Percentiles rank a stretch among this genome's conserved stretches.
phyloP scores from a whole-genome alignment of 768 basidiomycete species.

The Naganishia friedmannii region DNA sequence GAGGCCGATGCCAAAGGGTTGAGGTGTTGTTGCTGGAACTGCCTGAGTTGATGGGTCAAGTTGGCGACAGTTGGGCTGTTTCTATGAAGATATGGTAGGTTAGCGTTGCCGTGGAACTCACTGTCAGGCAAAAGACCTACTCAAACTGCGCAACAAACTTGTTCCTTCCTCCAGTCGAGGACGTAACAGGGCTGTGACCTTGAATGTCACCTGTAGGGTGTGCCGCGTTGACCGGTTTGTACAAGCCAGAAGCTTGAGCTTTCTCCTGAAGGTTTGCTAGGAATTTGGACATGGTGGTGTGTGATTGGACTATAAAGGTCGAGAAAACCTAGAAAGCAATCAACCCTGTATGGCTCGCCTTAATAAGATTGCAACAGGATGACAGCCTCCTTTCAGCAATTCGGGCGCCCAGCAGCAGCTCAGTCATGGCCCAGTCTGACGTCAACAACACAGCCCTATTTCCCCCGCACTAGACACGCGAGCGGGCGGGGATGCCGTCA shows the following conservation, averaged over 20 bases:
- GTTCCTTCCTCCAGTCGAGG: slow-evolving; percentile 16
- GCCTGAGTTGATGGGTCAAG: slow-evolving; percentile 26
- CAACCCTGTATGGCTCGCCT: too few relatives aligned
- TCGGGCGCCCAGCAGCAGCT: too few relatives aligned
- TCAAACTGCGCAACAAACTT: slow-evolving; percentile 24
- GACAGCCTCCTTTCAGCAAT: too few relatives aligned
- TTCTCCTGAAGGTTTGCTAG: slow-evolving; percentile 25
- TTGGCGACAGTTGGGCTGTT: slow-evolving; percentile 27
- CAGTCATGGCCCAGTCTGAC: not conserved
- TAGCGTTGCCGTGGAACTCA: too few relatives aligned
- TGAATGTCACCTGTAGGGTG: slow-evolving; percentile 12
- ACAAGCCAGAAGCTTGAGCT: slow-evolving; percentile 28
- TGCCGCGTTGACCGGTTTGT: slow-evolving; percentile 12
- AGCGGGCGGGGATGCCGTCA: not conserved
- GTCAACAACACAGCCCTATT: slow-evolving; percentile 10
- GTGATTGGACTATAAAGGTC: not conserved
- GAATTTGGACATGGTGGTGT: slow-evolving; percentile 23
- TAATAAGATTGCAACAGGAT: too few relatives aligned
- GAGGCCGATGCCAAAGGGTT: slow-evolving; percentile 4
- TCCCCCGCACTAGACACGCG: not conserved
- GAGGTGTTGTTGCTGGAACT: slow-evolving; percentile 30
- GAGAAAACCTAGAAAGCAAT: not conserved
- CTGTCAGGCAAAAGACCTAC: not conserved
- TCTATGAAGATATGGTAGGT: not conserved
- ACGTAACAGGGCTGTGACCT: not conserved